Evolutionary conservation across 257 asterid genomes (phyloP), one percentile per base, ranked within the genome.

Genomic region (Schizonepeta tenuifolia): DNA sequence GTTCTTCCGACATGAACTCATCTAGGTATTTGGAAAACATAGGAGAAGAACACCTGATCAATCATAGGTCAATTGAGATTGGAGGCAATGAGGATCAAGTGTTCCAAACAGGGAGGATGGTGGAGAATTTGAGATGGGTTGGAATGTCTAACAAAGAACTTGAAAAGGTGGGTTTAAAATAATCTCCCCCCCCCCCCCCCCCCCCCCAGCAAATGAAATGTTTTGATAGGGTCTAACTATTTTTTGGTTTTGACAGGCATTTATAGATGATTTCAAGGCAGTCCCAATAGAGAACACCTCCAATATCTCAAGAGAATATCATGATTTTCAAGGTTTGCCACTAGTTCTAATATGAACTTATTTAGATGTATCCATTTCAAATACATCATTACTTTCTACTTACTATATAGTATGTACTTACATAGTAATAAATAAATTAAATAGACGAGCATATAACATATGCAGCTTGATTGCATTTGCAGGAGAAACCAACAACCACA

Each of bases 61-160:
- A 71, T 47, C 70, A 71, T 8, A 78, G 79, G 75, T 58, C 86
- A 49, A 85, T 88, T 24, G 83, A 79, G 65, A 80, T 88, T 72
- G 86, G 65, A 51, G 88, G 86, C 15, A 75, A 75, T 56, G 87
- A n/a, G n/a, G n/a, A 84, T 72, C 86, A 83, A 15, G 78, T 67
- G 4, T 83, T 82, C 64, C 77, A 77, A 69, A 36, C 83, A 47
- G 88, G 84, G 50, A 83, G 88, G 68, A 83, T 82, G 88, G 87
- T 80, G 24, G 94, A 89, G 80, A 88, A 88, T 47, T 81, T 88
- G 83, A 86, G 95, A 74, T 84, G 91, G 95, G 77, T 86, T 35
- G 95, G 89, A 41, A 84, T 84, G 89, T 79, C 89, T 33, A 79
- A 81, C 77, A 55, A 73, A 14, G 87, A 88, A 47, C 84, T 84